These are phyloP conservation scores for Trapa bicornis DNA, from an alignment of 345 rosid species.

Conservation along the genomic window DNA sequence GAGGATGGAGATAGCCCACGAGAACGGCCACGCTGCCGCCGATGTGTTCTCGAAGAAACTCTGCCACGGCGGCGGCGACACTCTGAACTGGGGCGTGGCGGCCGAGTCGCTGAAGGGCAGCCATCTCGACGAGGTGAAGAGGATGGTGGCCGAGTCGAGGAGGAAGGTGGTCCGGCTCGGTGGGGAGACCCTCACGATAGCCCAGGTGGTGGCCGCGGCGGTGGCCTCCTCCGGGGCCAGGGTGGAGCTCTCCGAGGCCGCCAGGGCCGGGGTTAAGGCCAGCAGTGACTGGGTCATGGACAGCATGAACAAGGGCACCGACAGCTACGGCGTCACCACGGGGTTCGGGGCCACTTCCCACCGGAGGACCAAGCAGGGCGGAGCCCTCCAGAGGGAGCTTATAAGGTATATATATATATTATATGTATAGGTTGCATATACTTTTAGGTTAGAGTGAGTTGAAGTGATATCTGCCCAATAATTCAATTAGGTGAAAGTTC, in stretches of 20 bases:
- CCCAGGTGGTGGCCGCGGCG: conserved; percentile 27
- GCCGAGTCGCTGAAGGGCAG: conserved; percentile 34
- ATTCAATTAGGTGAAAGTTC: conserved; percentile 6
- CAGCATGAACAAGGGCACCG: conserved; percentile 26
- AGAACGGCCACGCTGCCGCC: conserved; percentile 3
- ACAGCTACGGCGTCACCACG: conserved; percentile 27
- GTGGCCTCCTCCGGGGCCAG: conserved; percentile 8
- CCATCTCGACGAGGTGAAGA: conserved; percentile 33
- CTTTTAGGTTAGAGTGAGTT: no score
- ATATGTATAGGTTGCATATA: no score
- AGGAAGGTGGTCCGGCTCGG: conserved; percentile 33
- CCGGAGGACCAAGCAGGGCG: conserved; percentile 26
- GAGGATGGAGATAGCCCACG: conserved; percentile 8
- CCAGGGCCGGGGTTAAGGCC: conserved; percentile 23
- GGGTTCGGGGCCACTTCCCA: conserved; percentile 29
- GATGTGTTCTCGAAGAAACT: background rate
- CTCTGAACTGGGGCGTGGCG: conserved; percentile 28
- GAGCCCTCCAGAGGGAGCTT: conserved; percentile 22
- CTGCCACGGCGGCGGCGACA: conserved; percentile 10
- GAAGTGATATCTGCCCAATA: no score
- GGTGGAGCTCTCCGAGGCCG: conserved; percentile 21
- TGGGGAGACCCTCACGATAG: conserved; percentile 28
- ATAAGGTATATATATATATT: conserved; percentile 13
- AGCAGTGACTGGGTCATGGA: conserved; percentile 37
- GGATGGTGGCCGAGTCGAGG: conserved; percentile 35